phyloP scores from a whole-genome alignment of 2,329 filamentous ascomycete species.

The Cytospora paraplurivora region DNA sequence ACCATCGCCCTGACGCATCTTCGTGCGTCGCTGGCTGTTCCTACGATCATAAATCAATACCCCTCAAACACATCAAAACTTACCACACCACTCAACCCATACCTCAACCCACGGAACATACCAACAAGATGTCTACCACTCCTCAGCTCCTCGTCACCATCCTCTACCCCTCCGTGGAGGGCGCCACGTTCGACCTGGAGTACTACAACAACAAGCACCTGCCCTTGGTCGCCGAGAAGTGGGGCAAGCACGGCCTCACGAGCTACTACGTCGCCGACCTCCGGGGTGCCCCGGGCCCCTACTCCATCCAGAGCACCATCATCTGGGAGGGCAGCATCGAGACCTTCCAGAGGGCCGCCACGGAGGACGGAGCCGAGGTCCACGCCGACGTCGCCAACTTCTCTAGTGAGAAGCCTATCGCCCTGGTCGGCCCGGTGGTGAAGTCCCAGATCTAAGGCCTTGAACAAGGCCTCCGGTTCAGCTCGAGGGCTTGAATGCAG shows the following conservation, averaged over 20 bases:
- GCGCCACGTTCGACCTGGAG: conserved; percentile 48
- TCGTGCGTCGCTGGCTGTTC: neutral
- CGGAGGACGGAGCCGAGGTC: conserved; percentile 29
- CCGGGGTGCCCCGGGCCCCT: conserved; percentile 29
- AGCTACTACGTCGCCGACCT: conserved; percentile 36
- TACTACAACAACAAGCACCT: conserved; percentile 53
- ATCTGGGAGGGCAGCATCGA: conserved; percentile 36
- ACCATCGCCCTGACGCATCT: neutral
- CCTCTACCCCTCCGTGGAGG: conserved; percentile 45
- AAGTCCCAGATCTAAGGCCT: neutral
- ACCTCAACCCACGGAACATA: neutral
- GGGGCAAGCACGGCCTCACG: conserved; percentile 44
- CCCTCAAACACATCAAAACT: neutral
- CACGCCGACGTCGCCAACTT: conserved; percentile 41
- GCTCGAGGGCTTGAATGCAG: neutral
- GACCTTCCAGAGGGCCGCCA: conserved; percentile 31
- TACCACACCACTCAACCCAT: too few relatives aligned
- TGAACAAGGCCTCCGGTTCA: too few relatives aligned
- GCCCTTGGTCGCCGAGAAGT: conserved; percentile 44
- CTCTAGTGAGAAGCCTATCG: conserved; percentile 31
- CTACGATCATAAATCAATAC: neutral
- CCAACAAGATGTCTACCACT: conserved; percentile 23
- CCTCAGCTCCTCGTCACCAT: conserved; percentile 32
- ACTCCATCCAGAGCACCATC: conserved; percentile 36
- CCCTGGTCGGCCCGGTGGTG: conserved; percentile 9